A percentile compares a stretch with the other conserved stretches of the same genome.
These are phyloP conservation scores for Rhynchospora pubera DNA, from an alignment of 176 grass and related monocot genomes.

Conservation along the genomic window DNA sequence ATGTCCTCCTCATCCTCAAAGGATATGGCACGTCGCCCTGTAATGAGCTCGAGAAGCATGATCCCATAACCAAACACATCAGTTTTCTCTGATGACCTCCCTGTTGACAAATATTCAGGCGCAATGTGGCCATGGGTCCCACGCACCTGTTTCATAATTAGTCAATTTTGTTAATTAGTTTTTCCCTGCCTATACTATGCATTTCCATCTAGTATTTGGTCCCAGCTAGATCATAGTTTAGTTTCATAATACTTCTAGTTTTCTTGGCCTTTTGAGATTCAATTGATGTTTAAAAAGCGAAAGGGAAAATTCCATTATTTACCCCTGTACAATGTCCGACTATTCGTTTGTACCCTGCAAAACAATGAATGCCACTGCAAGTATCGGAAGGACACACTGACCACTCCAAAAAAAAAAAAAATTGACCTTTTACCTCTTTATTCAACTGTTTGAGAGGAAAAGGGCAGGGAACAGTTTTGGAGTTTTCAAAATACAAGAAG, in stretches of 20 bases:
- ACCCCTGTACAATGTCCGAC: background rate
- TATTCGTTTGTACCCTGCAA: background rate
- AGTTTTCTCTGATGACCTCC: constrained; percentile 23
- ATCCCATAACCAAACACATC: constrained; percentile 24
- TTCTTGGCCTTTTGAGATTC: background rate
- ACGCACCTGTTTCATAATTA: constrained; percentile 10
- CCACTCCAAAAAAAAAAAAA: background rate
- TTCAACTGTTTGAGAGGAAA: background rate
- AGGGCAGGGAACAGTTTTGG: no score
- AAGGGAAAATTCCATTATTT: background rate
- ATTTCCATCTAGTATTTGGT: background rate
- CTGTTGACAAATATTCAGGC: constrained; percentile 18
- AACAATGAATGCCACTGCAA: no score
- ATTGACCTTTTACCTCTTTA: no score
- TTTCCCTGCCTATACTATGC: background rate
- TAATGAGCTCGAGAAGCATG: constrained; percentile 22
- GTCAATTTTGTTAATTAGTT: background rate
- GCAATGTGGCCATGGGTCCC: constrained; percentile 17
- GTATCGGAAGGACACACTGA: background rate
- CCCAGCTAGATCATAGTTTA: background rate
- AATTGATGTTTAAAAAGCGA: background rate
- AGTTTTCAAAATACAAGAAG: background rate
- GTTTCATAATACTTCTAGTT: background rate
- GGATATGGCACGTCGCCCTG: constrained; percentile 8
- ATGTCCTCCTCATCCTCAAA: constrained; percentile 3